Evolutionary conservation across 441 rosid species (phyloP), one percentile per base, ranked within the genome.

Genomic region (Gossypium schwendimanii): DNA sequence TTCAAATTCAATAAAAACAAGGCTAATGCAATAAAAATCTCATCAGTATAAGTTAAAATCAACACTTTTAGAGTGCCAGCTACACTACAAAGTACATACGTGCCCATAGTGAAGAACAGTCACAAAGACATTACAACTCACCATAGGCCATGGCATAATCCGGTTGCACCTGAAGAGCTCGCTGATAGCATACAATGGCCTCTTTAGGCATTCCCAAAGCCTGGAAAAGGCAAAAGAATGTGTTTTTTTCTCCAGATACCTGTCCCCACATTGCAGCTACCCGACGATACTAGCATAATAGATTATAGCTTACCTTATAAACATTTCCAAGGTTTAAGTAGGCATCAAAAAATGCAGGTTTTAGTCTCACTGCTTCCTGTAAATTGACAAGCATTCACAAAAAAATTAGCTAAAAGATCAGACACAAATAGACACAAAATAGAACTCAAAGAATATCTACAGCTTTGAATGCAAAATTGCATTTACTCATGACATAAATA

Each of bases 361-460:
- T 96, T 58, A 93, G 89, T 79, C 88, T 93, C 74, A 93, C 96
- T 63, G 98, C 99, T 87, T 96, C 98, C 99, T 93, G 92, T 63
- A 65, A 79, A 71, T 69, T 23, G 71, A 24, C 11, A 64, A 44
- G 11, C 12, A 20, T 21, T 44, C 17, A 20, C n/a, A 64, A 6
- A 11, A 21, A 44, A 20, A 17, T 36, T n/a, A 63, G n/a, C 44
- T 36, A 63, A 36, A 31, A 4, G 41, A 36, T 12, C 69, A 64
- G 11, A 2, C 23, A 17, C 17, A 44, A 21, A 64, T 20, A 14
- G 33, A 44, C 5, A 24, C 9, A 44, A 12, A 31, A 64, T 11
- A 44, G 36, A 63, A 64, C 6, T 44, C 11, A 12, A 14, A 21
- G 3, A 20, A 44, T 28, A 63, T 18, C 20, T 21, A 59, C 67